These are phyloP conservation scores for Tilletiopsis washingtonensis DNA, from an alignment of 1,284 basidiomycete species.

Conservation along the genomic window DNA sequence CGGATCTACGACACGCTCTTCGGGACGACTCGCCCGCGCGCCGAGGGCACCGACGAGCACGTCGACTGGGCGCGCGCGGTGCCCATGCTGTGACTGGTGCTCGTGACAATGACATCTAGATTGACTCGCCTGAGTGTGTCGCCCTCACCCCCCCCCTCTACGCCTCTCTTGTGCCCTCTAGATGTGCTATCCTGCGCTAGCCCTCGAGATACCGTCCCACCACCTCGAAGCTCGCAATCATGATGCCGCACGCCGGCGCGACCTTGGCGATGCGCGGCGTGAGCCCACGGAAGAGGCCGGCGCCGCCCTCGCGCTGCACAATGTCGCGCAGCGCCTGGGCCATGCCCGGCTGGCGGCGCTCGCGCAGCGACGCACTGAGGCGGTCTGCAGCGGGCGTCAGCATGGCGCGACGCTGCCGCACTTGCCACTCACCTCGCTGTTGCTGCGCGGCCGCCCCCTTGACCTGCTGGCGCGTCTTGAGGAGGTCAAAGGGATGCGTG, in stretches of 20 bases:
- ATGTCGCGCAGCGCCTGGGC: constrained; percentile 58
- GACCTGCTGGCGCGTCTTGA: constrained; percentile 81
- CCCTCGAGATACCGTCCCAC: no score
- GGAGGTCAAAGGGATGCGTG: constrained; percentile 90
- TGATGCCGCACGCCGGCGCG: constrained; percentile 95
- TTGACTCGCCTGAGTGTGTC: no score
- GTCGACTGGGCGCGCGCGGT: constrained; percentile 63
- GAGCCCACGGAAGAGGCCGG: constrained; percentile 75
- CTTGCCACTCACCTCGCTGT: background rate
- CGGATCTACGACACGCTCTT: background rate
- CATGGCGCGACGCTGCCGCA: no score
- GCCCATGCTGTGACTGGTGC: no score
- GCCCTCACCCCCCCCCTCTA: no score
- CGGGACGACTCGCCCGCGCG: background rate
- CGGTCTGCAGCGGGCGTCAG: no score
- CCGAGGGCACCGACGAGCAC: constrained; percentile 46
- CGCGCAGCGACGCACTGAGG: constrained; percentile 6
- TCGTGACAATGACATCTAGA: no score
- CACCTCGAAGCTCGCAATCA: constrained; percentile 91
- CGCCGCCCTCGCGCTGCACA: constrained; percentile 65
- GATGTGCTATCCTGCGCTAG: no score
- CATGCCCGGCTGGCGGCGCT: background rate
- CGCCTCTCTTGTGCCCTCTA: no score
- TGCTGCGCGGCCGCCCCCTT: constrained; percentile 7
- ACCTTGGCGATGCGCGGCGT: constrained; percentile 87